Evolutionary conservation across 2,329 filamentous ascomycete genomes (phyloP), one percentile per base, ranked within the genome.

Genomic region (Penicillium corylophilum): DNA sequence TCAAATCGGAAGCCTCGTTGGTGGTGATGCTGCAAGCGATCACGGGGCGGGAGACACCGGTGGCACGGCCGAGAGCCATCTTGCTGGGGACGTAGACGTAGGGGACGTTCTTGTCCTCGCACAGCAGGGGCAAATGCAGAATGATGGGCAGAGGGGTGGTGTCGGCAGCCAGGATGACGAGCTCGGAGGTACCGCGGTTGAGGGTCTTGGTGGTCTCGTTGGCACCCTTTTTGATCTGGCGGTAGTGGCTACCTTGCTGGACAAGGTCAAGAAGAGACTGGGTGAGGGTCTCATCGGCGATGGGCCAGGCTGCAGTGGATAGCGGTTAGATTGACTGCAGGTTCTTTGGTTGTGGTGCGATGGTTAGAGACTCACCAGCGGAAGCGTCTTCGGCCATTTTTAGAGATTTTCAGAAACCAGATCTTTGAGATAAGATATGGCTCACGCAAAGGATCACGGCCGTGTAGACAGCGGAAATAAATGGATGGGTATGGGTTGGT

Each of bases 21-120:
- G 88, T 91, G 62, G 90, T 96, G 76, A 97, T 95, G 67, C 82
- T 86, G 56, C 85, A 86, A 36, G 90, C 87, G 65, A 97, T 96
- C 55, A 97, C 92, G 50, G 90, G 82, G 53, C 93, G 83, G 69
- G 83, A 87, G 56, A 96, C 93, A 81, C 93, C 93, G 70, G 89
- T 94, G 44, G 93, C 92, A 62, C 92, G 84, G 64, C 91, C 91
- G 44, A 96, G 85, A 48, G 90, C 88, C 66, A 90, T 88, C 84
- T 95, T 89, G 75, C 82, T 82, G 60, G 85, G 86, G 40, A 89
- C 82, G 68, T 84, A 88, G 66, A 90, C 82, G 75, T 90, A 85
- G 22, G 83, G 79, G n/a, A 84, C 81, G 73, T 87, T 86, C 79
- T 86, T 85, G 67, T 82, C 77, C 75, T 96, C 92, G 72, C 86